Base-by-base conservation (phyloP, 768 basidiomycete genomes). In the Filobasidium floriforme region DNA sequence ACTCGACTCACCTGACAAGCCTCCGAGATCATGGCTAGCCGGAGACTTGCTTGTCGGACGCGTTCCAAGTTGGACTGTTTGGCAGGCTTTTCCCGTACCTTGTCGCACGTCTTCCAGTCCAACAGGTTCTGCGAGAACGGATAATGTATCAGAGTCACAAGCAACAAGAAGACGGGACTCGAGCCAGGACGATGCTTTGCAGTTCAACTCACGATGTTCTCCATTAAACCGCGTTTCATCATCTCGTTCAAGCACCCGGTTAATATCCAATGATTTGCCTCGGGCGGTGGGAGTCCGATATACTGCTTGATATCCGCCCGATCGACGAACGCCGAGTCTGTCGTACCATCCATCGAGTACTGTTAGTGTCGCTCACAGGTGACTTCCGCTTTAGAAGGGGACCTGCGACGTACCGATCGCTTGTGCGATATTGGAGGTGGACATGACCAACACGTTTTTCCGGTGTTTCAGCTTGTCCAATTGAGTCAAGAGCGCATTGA, bases 251-350 rank as follows among this genome's bases (percentile, higher is more conserved):
- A 80, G 73, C 89, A 92, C 6, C 85, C 86, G 7, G 87, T 84
- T 32, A 98, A 80, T 69, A 99, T 97, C 77, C 92, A 89, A 79
- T 96, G 98, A 57, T 97, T 85, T 0, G 92, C 96, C 69, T 92
- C 89, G 18, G 87, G 84, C 6, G 92, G 87, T 0, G 96, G 96
- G 7, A 92, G 83, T 70, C 92, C 93, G 22, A 97, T 84, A 73
- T 91, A 96, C 81, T 94, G 93, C 22, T 96, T 86, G 59, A 98
- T 92, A 73, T 99, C 96, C 10, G 94, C 96, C 46, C 96, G 88
- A 75, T 98, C 96, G 59, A 97, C 86, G 75, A 97, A 98, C 3
- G 94, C 96, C 60, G 86, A 86, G 73, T 99, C 94, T 97, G 70
- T 7, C 22, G 29, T 32, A 57, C 18, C 5, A 1, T 5, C 1